Evolutionary conservation across 495 filamentous ascomycete genomes (phyloP).

Genomic region (Penicillium goetzii): DNA sequence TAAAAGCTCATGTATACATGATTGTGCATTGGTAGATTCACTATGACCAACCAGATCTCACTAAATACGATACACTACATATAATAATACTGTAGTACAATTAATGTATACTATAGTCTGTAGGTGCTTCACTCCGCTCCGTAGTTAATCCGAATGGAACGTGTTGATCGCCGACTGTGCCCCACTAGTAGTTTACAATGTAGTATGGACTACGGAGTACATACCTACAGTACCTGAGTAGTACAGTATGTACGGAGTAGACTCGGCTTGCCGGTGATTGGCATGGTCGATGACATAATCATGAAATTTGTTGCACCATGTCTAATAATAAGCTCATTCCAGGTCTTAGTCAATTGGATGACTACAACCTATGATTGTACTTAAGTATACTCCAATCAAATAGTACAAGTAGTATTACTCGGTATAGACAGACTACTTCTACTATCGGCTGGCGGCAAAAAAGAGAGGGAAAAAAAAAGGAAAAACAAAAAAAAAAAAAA

Average conservation of each 20-base stretch:
- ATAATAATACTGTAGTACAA: too few relatives aligned
- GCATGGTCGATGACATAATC: neutral
- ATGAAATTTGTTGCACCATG: neutral
- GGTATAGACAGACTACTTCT: neutral
- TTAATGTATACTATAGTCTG: neutral
- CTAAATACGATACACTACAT: too few relatives aligned
- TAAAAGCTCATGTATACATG: neutral
- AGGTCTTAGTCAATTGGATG: neutral
- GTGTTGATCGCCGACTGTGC: neutral
- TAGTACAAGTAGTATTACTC: neutral
- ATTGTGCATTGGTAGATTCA: neutral
- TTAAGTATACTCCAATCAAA: neutral
- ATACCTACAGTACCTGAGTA: too few relatives aligned
- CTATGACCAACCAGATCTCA: too few relatives aligned
- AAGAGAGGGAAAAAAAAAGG: slow-evolving; percentile 20
- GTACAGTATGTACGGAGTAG: neutral
- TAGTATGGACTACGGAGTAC: too few relatives aligned
- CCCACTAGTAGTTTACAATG: neutral
- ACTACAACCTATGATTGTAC: neutral
- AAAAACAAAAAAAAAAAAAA: slow-evolving; percentile 21
- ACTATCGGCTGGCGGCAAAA: slow-evolving; percentile 4
- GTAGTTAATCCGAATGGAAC: neutral
- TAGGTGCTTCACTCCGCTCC: neutral
- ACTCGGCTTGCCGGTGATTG: neutral
- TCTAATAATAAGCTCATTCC: neutral